phyloP scores from a whole-genome alignment of 441 rosid genomes.

The Aleurites moluccanus region DNA sequence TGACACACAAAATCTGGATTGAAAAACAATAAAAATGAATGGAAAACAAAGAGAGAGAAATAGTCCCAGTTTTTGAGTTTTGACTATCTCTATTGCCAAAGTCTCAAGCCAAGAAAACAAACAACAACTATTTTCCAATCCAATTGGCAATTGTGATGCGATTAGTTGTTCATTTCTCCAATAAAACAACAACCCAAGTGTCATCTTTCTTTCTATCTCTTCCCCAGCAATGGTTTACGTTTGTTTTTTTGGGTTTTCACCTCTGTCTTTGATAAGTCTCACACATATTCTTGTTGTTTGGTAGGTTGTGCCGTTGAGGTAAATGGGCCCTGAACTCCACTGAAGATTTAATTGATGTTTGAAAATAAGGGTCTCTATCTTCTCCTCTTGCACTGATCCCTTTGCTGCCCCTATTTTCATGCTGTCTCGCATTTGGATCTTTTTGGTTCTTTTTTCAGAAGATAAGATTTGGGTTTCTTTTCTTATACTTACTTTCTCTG shows the following conservation, averaged over 20 bases:
- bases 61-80: background rate
- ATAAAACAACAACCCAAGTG: slow-evolving; percentile 34
- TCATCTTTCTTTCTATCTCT: slow-evolving; percentile 29
- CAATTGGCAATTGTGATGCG: slow-evolving; percentile 21
- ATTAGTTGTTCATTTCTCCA: slow-evolving; percentile 30
- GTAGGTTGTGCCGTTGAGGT: slow-evolving; percentile 60
- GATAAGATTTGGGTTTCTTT: slow-evolving; percentile 26
- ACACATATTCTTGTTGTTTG: slow-evolving; percentile 46
- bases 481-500: no score
- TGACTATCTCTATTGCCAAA: slow-evolving; percentile 1
- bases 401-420: slow-evolving; percentile 37
- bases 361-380: slow-evolving; percentile 33
- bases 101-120: slow-evolving; percentile 5
- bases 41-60: background rate
- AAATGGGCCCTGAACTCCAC: slow-evolving; percentile 74
- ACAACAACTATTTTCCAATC: slow-evolving; percentile 35
- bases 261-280: slow-evolving; percentile 23
- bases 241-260: slow-evolving; percentile 4
- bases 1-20: no score
- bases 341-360: slow-evolving; percentile 42
- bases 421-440: slow-evolving; percentile 46
- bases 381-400: slow-evolving; percentile 21
- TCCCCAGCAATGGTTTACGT: slow-evolving; percentile 41
- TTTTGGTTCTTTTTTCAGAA: slow-evolving; percentile 17
- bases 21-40: no score